Conservation (phyloP, 345 rosid genomes). For the Conringia planisiliqua region DNA sequence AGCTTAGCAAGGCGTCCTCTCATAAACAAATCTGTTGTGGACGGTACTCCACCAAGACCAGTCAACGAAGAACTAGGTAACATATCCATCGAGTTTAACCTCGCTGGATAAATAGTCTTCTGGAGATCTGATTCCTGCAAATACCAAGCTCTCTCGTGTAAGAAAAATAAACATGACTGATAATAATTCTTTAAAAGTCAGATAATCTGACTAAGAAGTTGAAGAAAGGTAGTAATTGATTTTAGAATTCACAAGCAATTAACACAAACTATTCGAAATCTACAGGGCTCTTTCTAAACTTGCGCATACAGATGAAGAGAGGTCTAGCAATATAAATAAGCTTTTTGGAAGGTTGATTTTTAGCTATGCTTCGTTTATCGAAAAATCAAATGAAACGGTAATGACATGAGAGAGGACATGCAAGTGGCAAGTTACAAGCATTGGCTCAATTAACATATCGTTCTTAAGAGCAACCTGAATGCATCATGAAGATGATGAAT, state of each 20-base stretch:
- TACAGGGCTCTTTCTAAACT: background rate
- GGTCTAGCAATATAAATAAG: background rate
- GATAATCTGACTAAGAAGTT: background rate
- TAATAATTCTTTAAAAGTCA: background rate
- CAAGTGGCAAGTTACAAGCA: slow-evolving; percentile 3
- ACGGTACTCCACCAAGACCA: slow-evolving; percentile 38
- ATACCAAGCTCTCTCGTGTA: background rate
- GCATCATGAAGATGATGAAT: background rate
- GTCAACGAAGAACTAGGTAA: slow-evolving; percentile 48
- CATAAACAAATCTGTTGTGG: slow-evolving; percentile 40
- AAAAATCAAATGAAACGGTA: background rate
- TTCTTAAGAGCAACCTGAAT: background rate
- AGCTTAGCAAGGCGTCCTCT: slow-evolving; percentile 61
- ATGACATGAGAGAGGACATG: background rate
- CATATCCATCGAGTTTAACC: slow-evolving; percentile 70
- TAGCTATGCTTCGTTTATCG: background rate
- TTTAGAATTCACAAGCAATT: background rate
- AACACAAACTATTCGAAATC: background rate
- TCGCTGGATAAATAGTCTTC: slow-evolving; percentile 66
- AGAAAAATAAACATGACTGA: background rate
- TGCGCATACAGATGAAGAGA: background rate
- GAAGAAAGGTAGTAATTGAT: background rate
- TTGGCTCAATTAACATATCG: background rate
- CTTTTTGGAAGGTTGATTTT: background rate
- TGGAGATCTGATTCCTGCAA: slow-evolving; percentile 62